Conservation (phyloP, 768 basidiomycete genomes). For the Podaxis sp. region DNA sequence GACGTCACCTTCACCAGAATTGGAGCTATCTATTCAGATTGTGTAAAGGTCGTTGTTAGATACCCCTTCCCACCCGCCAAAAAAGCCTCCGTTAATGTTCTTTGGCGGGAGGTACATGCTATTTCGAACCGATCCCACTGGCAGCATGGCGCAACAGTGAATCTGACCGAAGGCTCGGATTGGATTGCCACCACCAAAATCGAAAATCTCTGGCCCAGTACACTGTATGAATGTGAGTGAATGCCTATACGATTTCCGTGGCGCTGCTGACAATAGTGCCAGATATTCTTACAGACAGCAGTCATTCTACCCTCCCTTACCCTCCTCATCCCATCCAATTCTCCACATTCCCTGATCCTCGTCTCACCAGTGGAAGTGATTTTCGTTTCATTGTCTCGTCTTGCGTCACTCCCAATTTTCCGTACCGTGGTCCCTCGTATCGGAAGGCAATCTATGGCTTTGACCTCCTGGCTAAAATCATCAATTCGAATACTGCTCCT, state of each 20-base stretch:
- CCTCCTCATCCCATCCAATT: conserved; percentile 54
- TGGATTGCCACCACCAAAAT: conserved; percentile 59
- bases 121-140: conserved; percentile 32
- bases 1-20: conserved; percentile 65
- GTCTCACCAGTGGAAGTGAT: conserved; percentile 47
- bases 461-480: conserved; percentile 58
- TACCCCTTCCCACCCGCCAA: conserved; percentile 41
- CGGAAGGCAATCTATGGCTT: conserved; percentile 58
- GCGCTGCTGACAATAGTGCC: background rate
- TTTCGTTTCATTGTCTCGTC: conserved; percentile 72
- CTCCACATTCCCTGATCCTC: conserved; percentile 73
- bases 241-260: background rate
- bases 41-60: conserved; percentile 61
- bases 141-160: conserved; percentile 53
- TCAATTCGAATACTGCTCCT: conserved; percentile 30
- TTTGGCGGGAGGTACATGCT: conserved; percentile 39
- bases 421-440: conserved; percentile 56
- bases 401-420: conserved; percentile 71
- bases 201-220: conserved; percentile 63
- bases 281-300: conserved; percentile 45
- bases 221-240: conserved; percentile 65
- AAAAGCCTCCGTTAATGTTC: conserved; percentile 36
- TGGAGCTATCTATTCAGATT: conserved; percentile 66
- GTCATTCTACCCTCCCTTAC: conserved; percentile 48
- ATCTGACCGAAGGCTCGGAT: conserved; percentile 43